Evolutionary conservation across 257 asterid species (phyloP).

Genomic region (Nicotiana sylvestris): DNA sequence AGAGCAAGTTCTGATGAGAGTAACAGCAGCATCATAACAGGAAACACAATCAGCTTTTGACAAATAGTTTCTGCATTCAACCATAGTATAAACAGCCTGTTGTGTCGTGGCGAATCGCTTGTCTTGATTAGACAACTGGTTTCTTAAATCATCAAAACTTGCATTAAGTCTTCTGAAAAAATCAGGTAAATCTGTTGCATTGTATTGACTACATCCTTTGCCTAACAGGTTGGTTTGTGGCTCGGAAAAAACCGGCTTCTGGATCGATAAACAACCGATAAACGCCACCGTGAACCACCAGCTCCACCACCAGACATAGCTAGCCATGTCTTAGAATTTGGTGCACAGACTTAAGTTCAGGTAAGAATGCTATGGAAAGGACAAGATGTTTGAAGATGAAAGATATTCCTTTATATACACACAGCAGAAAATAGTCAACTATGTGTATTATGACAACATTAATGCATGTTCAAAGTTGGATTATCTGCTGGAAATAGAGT

Average conservation of each 20-base stretch:
- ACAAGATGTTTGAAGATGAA: background rate
- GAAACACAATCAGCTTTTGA: conserved; percentile 55
- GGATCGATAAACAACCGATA: background rate
- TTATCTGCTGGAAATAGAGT: background rate
- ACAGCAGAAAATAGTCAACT: background rate
- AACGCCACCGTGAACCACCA: conserved; percentile 10
- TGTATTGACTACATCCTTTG: conserved; percentile 68
- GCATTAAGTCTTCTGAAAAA: conserved; percentile 57
- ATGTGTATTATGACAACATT: background rate
- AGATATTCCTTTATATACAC: background rate
- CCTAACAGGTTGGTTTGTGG: conserved; percentile 61
- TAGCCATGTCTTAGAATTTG: background rate
- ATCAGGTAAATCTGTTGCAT: conserved; percentile 35
- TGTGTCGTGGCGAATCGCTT: conserved; percentile 64
- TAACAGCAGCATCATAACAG: conserved; percentile 69
- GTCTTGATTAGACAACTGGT: conserved; percentile 37
- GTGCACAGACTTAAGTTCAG: background rate
- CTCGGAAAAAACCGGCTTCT: conserved; percentile 25
- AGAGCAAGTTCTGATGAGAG: conserved; percentile 59
- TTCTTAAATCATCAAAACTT: conserved; percentile 52
- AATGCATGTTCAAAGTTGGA: background rate
- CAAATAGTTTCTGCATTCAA: conserved; percentile 70
- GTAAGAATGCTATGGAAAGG: background rate
- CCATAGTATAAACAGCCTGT: conserved; percentile 75
- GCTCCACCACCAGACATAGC: conserved; percentile 9